Conservation (phyloP, 1,139 yeast species). For the Pichiaceae sp. region DNA sequence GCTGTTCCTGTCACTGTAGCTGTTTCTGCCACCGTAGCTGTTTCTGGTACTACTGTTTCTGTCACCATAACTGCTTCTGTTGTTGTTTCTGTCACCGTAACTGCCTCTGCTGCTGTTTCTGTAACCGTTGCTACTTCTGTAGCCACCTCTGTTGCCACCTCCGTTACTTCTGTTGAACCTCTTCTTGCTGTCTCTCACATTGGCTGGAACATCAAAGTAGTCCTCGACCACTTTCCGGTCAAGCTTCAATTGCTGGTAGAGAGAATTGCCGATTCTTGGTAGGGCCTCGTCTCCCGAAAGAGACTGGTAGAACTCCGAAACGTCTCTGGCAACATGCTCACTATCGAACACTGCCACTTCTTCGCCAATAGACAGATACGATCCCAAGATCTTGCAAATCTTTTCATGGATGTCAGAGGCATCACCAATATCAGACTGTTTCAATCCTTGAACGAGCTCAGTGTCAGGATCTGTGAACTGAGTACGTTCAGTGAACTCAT, state of each 20-base stretch:
- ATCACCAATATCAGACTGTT: conserved; percentile 13
- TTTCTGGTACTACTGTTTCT: not conserved
- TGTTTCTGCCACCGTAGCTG: conserved; percentile 2
- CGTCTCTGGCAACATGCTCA: conserved; percentile 14
- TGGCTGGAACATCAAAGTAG: not conserved
- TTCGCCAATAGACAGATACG: conserved; percentile 23
- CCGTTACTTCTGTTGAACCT: conserved; percentile 7
- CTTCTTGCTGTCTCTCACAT: conserved; percentile 1
- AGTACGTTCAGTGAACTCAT: conserved; percentile 36
- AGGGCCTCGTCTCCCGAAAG: conserved; percentile 4
- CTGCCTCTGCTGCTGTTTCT: conserved; percentile 6
- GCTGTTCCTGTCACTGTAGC: conserved; percentile 8
- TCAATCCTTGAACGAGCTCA: conserved; percentile 23
- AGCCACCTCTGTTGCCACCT: conserved; percentile 9
- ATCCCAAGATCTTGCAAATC: conserved; percentile 27
- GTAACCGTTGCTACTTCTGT: conserved; percentile 9
- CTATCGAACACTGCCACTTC: conserved; percentile 16
- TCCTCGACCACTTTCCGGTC: not conserved
- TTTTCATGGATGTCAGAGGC: not conserved
- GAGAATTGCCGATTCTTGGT: not conserved
- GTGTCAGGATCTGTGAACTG: conserved; percentile 2
- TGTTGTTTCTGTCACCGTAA: not conserved
- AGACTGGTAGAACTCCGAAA: conserved; percentile 8
- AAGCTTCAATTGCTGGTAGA: not conserved
- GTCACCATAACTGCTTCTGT: not conserved